Percentiles rank a stretch among this genome's conserved stretches.
phyloP scores from a whole-genome alignment of 108 stramenopile species.

The Pseudonitzschia multiseries region DNA sequence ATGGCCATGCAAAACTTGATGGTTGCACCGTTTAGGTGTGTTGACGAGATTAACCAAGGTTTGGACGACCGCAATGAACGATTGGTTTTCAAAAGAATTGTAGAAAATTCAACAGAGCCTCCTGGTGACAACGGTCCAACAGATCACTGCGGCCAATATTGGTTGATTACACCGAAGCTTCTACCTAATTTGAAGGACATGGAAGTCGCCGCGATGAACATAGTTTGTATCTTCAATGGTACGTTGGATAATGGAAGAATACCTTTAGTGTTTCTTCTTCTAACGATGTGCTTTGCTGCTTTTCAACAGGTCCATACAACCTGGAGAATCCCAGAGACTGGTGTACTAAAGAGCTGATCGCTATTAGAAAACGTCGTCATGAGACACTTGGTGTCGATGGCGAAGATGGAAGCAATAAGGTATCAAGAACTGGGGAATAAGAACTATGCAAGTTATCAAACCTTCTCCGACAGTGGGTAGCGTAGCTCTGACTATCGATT shows the following conservation, averaged over 20 bases:
- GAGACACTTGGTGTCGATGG: conserved; percentile 9
- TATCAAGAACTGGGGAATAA: conserved; percentile 3
- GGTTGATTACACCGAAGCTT: conserved; percentile 97
- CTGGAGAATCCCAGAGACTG: conserved; percentile 26
- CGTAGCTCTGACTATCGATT: background rate
- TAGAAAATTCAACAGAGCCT: conserved; percentile 74
- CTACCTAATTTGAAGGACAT: conserved; percentile 92
- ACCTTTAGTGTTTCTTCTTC: conserved; percentile 24
- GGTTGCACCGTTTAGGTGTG: conserved; percentile 92
- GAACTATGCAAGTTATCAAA: background rate
- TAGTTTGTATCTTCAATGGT: conserved; percentile 93
- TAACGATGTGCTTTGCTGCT: background rate
- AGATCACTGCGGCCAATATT: conserved; percentile 89
- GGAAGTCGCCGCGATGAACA: conserved; percentile 89
- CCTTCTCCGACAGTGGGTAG: background rate
- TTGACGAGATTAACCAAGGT: conserved; percentile 99
- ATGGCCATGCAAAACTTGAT: conserved; percentile 96
- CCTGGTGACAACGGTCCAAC: conserved; percentile 37
- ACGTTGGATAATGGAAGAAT: conserved; percentile 19
- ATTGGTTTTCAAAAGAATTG: conserved; percentile 91
- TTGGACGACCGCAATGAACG: conserved; percentile 96
- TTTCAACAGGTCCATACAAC: conserved; percentile 14
- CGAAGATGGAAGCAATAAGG: conserved; percentile 6
- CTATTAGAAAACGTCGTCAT: conserved; percentile 18
- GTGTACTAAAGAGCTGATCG: conserved; percentile 12